Percentiles rank a stretch among this genome's conserved stretches.
phyloP scores from a whole-genome alignment of 805 yeast species.

The Saturnispora saitoi region DNA sequence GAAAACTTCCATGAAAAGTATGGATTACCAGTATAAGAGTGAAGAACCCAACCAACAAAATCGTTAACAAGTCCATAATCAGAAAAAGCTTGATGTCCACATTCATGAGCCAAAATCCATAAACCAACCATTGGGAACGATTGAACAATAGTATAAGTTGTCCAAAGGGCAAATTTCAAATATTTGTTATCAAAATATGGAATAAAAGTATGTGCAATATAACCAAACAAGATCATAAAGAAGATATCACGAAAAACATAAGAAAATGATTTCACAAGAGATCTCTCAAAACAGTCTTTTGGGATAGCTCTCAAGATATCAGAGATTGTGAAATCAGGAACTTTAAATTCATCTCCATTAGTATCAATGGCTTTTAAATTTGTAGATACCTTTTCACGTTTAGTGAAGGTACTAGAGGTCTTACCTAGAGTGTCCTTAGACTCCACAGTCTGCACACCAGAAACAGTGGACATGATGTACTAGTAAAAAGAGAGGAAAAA shows the following conservation, averaged over 20 bases:
- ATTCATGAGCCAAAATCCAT: slow-evolving; percentile 58
- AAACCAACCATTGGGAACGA: slow-evolving; percentile 49
- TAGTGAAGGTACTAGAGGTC: not conserved
- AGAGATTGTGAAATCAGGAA: slow-evolving; percentile 54
- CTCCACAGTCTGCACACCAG: not conserved
- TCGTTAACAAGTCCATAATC: slow-evolving; percentile 47
- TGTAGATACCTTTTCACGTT: slow-evolving; percentile 7
- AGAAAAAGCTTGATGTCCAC: slow-evolving; percentile 57
- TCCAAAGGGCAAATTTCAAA: slow-evolving; percentile 34
- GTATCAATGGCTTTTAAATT: slow-evolving; percentile 38
- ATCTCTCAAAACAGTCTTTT: slow-evolving; percentile 51
- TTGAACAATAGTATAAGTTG: slow-evolving; percentile 31
- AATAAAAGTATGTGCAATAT: slow-evolving; percentile 34
- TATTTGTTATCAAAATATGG: slow-evolving; percentile 31
- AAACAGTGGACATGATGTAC: not conserved
- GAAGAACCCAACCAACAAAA: slow-evolving; percentile 51
- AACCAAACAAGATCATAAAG: slow-evolving; percentile 36
- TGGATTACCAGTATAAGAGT: slow-evolving; percentile 49
- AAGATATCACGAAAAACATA: slow-evolving; percentile 47
- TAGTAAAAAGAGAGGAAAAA: not conserved
- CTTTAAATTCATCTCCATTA: slow-evolving; percentile 45
- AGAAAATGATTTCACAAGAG: slow-evolving; percentile 38
- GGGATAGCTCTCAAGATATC: slow-evolving; percentile 53
- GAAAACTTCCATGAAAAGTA: slow-evolving; percentile 56
- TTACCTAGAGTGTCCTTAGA: not conserved